Conservation (phyloP, 148 eudicot genomes). For the Camellia lanceoleosa region DNA sequence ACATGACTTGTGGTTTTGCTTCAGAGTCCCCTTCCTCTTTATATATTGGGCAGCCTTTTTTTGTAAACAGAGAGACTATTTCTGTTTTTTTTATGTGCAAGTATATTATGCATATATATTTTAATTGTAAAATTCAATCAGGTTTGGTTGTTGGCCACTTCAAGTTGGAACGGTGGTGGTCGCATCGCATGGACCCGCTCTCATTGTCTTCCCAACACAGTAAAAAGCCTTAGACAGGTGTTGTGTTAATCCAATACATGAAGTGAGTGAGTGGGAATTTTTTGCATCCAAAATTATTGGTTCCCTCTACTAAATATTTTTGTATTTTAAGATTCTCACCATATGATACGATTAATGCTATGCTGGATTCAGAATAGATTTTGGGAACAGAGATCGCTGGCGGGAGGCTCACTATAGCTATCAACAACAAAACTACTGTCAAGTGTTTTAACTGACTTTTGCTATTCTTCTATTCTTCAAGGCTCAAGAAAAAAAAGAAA, state of each 20-base stretch:
- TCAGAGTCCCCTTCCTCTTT: too few species aligned
- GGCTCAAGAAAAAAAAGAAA: not conserved
- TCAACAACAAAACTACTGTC: not conserved
- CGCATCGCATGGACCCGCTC: not conserved
- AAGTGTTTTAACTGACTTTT: not conserved
- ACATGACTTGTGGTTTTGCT: too few species aligned
- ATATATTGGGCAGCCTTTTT: too few species aligned
- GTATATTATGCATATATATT: conserved; percentile 15
- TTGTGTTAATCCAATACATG: not conserved
- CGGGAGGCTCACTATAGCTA: not conserved
- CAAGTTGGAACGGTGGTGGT: not conserved
- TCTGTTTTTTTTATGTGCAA: not conserved
- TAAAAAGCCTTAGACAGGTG: not conserved
- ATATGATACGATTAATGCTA: too few species aligned
- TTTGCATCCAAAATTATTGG: too few species aligned
- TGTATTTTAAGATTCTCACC: too few species aligned
- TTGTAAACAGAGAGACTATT: conserved; percentile 22
- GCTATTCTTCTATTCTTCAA: not conserved
- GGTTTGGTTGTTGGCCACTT: conserved; percentile 20
- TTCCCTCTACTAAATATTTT: too few species aligned
- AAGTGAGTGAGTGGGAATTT: not conserved
- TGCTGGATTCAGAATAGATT: too few species aligned
- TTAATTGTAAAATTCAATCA: conserved; percentile 5
- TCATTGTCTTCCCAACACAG: conserved; percentile 3
- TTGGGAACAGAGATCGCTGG: too few species aligned